Evolutionary conservation across 2,329 filamentous ascomycete species (phyloP).

Genomic region (Neopestalotiopsis rosae): DNA sequence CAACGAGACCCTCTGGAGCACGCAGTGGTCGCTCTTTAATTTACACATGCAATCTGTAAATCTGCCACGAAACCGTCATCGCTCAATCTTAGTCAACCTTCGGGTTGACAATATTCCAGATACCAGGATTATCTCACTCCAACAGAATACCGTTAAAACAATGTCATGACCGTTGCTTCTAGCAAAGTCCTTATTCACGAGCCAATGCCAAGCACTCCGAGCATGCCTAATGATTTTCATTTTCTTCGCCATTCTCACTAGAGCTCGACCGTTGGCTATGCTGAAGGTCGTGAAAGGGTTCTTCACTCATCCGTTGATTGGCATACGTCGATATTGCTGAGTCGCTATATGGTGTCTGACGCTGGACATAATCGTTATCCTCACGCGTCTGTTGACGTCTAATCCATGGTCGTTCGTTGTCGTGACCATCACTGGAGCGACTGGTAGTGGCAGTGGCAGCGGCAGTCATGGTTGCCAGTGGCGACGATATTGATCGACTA

Average conservation of each 20-base stretch:
- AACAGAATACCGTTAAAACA: neutral
- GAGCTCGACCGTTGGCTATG: neutral
- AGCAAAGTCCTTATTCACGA: neutral
- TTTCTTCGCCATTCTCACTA: neutral
- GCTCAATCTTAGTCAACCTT: neutral
- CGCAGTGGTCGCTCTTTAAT: conserved; percentile 65
- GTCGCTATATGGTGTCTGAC: neutral
- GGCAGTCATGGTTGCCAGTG: neutral
- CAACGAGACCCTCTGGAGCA: conserved; percentile 72
- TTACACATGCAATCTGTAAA: neutral
- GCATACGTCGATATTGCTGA: neutral
- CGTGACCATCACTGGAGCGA: neutral
- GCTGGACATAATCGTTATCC: neutral
- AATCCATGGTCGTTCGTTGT: neutral
- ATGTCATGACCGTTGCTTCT: neutral
- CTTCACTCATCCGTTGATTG: neutral
- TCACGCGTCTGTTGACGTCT: neutral
- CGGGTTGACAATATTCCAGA: neutral
- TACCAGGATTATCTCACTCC: neutral
- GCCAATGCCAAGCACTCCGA: neutral
- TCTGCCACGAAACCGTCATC: neutral
- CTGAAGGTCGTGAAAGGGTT: neutral
- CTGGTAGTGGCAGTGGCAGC: neutral
- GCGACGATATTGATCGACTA: neutral
- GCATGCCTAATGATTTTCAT: neutral